These are phyloP conservation scores for Quercus aquifolioides DNA, from an alignment of 306 rosid genomes.

Conservation along the genomic window DNA sequence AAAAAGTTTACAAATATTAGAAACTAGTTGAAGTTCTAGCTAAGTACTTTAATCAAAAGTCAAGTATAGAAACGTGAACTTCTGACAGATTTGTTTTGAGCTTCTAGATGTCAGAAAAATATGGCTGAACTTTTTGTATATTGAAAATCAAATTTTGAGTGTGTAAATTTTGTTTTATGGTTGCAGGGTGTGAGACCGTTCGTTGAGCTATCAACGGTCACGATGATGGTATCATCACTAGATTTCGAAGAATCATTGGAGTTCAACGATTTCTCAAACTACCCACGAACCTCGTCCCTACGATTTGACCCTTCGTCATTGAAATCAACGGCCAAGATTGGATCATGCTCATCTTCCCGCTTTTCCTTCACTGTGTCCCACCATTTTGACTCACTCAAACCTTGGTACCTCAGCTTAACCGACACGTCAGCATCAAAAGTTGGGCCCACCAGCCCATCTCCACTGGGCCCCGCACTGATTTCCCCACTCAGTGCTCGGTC, in stretches of 20 bases:
- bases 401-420: slow-evolving; percentile 82
- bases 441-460: slow-evolving; percentile 61
- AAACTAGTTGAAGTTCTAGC: too few species aligned
- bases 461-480: slow-evolving; percentile 68
- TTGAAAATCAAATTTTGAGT: neutral
- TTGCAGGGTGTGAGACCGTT: slow-evolving; percentile 87
- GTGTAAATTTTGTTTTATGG: neutral
- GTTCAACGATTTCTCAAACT: slow-evolving; percentile 60
- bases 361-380: slow-evolving; percentile 95
- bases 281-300: slow-evolving; percentile 83
- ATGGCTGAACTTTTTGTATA: too few species aligned
- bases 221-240: slow-evolving; percentile 65
- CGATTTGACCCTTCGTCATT: slow-evolving; percentile 63
- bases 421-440: slow-evolving; percentile 91
- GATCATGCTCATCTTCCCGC: slow-evolving; percentile 86
- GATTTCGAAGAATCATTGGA: slow-evolving; percentile 82
- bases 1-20: too few species aligned
- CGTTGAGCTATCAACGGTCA: slow-evolving; percentile 68
- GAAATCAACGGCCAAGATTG: slow-evolving; percentile 64
- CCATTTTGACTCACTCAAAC: slow-evolving; percentile 83
- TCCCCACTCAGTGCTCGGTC: slow-evolving; percentile 90
- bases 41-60: too few species aligned
- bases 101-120: too few species aligned
- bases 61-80: too few species aligned
- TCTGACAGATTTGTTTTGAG: too few species aligned